These are phyloP conservation scores for Fraxinus pennsylvanica DNA, from an alignment of 257 asterid species.

Conservation along the genomic window DNA sequence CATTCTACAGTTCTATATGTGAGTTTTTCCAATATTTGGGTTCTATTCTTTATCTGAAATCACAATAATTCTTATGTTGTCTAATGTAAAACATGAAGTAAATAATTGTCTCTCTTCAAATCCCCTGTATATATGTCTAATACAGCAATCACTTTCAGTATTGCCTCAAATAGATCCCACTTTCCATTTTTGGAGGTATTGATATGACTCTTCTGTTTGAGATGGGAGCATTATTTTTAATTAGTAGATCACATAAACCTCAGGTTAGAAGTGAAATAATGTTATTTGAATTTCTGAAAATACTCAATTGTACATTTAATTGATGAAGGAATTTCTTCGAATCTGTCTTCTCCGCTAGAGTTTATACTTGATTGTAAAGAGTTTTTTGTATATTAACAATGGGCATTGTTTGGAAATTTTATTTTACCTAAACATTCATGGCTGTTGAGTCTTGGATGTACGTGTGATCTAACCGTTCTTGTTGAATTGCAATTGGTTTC, in stretches of 20 bases:
- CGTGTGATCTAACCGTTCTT: neutral
- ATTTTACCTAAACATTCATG: neutral
- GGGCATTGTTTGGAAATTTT: neutral
- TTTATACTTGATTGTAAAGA: constrained; percentile 1
- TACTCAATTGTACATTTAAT: neutral
- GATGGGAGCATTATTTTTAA: neutral
- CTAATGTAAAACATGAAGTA: constrained; percentile 10
- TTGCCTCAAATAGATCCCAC: constrained; percentile 7
- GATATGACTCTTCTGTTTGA: neutral
- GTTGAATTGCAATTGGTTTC: constrained; percentile 20
- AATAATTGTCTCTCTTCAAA: neutral
- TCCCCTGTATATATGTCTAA: neutral
- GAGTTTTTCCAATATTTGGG: constrained; percentile 41
- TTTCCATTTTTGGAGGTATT: constrained; percentile 1
- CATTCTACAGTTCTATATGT: constrained; percentile 91
- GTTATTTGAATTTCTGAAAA: neutral
- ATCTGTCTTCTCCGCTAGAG: constrained; percentile 1
- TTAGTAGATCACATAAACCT: neutral
- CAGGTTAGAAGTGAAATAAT: neutral
- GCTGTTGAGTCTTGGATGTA: constrained; percentile 1
- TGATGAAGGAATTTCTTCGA: constrained; percentile 5
- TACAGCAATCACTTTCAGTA: neutral
- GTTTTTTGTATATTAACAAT: neutral
- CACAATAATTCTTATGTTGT: constrained; percentile 15
- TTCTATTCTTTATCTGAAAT: constrained; percentile 20